Conservation (phyloP, 208 protist species). For the Acanthamoeba royreba region DNA sequence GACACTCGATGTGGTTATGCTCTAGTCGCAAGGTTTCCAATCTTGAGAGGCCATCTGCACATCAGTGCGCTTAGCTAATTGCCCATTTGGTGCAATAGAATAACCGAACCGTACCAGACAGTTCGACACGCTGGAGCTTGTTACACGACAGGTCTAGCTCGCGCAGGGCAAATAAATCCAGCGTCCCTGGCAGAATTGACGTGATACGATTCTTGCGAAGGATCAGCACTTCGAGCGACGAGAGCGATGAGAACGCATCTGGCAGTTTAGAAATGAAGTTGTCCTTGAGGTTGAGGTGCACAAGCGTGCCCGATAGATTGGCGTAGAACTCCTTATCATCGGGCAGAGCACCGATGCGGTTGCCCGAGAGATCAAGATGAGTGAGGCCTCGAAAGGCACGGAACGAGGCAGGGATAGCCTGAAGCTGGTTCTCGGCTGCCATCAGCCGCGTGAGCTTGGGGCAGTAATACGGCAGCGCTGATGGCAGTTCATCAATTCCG, state of each 20-base stretch:
- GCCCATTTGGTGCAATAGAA: not conserved
- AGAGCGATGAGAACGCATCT: not conserved
- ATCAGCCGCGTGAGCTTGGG: not conserved
- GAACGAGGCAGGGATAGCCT: not conserved
- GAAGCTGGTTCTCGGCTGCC: not conserved
- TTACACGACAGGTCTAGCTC: not conserved
- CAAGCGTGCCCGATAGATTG: not conserved
- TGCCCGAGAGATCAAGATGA: not conserved
- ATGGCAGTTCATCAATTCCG: not conserved
- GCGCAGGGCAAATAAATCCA: not conserved
- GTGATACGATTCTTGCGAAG: not conserved
- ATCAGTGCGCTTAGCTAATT: not conserved
- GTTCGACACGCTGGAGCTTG: not conserved
- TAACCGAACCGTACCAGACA: not conserved
- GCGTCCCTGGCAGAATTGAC: not conserved
- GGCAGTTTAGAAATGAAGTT: not conserved
- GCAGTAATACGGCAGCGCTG: not conserved
- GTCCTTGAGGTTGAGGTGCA: not conserved
- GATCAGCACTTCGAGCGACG: not conserved
- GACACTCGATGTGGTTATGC: not conserved
- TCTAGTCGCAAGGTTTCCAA: not conserved
- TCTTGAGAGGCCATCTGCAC: not conserved
- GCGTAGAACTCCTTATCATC: not conserved
- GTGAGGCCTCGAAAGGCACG: not conserved
- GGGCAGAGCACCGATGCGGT: not conserved